Base-by-base conservation (phyloP, 31 red algal species). In the Endocladia muricata region DNA sequence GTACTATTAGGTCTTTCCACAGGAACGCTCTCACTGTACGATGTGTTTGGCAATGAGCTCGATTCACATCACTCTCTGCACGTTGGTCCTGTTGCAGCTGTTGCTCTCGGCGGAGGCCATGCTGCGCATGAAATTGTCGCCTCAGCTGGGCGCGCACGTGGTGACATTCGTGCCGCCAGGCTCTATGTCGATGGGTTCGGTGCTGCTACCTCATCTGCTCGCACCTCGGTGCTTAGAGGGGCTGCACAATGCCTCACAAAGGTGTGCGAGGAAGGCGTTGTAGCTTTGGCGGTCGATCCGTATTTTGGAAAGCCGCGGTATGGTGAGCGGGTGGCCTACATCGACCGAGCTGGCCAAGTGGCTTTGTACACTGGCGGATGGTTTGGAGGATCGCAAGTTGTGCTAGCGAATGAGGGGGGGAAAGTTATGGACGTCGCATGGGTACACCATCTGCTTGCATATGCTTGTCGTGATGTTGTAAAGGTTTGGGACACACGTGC, bases 41-140 rank as follows among this genome's bases (percentile, higher is more conserved):
- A 87, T 68, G 83, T 87, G 3, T 78, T 87, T 40, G 83, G 83
- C 44, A 87, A 87, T 74, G 51, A n/a, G 4, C 52, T 87, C 42
- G 83, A 87, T 64, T 68, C 65, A 54, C 74, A 87, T 22, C 57
- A 49, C 13, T 33, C 55, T 19, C 83, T 77, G 21, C 83, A 87
- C 65, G 69, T 65, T 7, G 61, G 68, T 28, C 58, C 83, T 48
- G 67, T 87, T 54, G 21, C 74, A 41, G 83, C 83, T 6, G 72
- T 87, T 5, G 83, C 83, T n/a, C 73, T 87, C 37, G 72, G 83
- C 49, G 72, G 63, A 1, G 70, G 70, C 17, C 43, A 15, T 13
- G 42, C 55, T 7, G 44, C 44, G 15, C 70, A 85, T 48, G 73
- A 87, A 56, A 74, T 73, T 1, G 68, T 73, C 31, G 83, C 83